phyloP scores from a whole-genome alignment of 1,139 yeast species.

The Diutina ranongensis region DNA sequence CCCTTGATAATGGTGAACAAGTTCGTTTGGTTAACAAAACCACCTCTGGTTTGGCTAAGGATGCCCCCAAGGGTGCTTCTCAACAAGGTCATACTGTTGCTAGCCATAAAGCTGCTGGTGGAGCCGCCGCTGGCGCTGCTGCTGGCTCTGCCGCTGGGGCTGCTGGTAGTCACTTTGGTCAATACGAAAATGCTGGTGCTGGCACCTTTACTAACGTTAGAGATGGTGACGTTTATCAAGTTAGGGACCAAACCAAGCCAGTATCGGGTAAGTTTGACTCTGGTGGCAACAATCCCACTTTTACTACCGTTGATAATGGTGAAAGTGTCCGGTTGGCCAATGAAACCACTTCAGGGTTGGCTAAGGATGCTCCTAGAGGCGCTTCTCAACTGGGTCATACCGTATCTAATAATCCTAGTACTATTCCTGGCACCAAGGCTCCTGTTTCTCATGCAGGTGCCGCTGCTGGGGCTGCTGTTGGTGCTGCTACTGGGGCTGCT shows the following conservation, averaged over 20 bases:
- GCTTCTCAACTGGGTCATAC: neutral
- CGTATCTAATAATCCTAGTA: neutral
- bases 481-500: neutral
- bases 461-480: neutral
- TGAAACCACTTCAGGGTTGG: neutral
- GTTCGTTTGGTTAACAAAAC: neutral
- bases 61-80: neutral
- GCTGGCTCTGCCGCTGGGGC: too few species aligned
- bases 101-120: neutral
- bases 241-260: neutral
- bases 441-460: neutral
- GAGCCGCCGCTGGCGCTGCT: neutral
- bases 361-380: neutral
- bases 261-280: neutral
- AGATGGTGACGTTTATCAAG: neutral
- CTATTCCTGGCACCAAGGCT: neutral
- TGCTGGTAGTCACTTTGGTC: neutral
- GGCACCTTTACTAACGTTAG: neutral
- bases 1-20: neutral
- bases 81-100: neutral
- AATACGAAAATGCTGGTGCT: neutral
- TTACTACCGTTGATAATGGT: neutral
- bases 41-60: neutral
- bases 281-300: neutral
- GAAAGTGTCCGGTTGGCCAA: neutral